Evolutionary conservation across 345 rosid species (phyloP), one percentile per base, ranked within the genome.

Genomic region (Leavenworthia alabamica): DNA sequence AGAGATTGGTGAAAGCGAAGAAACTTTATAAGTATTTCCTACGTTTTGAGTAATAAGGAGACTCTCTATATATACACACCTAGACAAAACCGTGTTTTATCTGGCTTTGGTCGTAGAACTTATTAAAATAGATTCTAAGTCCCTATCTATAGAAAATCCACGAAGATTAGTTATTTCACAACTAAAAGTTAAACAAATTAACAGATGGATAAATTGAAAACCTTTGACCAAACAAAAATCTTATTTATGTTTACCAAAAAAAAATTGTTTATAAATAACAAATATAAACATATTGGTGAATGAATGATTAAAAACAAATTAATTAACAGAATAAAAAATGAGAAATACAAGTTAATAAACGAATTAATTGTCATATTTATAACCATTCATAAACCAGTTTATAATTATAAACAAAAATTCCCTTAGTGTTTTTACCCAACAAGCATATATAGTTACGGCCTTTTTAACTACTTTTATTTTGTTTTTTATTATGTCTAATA

Each of bases 21-120:
- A 43, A 53, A 31, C 10, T 60, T 52, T 33, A 24, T 48, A 68
- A 51, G 67, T 53, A 23, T 60, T 37, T 36, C 7, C 41, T 58
- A 68, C 43, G 67, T 44, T 43, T 44, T 44, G 56, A 69, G 67
- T 49, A 44, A 37, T 14, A 53, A 37, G 56, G 13, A 28, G 26
- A 48, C 33, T 12, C 33, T 12, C 11, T 45, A 44, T 53, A 53
- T 69, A 69, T 12, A 68, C 40, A 68, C 40, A 60, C 56, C 42
- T 47, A 20, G 3, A 5, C 23, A 47, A 6, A 48, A 7, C 4
- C 35, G 58, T 57, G 71, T 67, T 19, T 36, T 1, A 17, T 57
- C 17, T 57, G 50, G 56, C 64, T 16, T 12, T 7, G 12, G 57
- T 14, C 48, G 36, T 6, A 2, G n/a, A 62, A 17, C 6, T 49